Evolutionary conservation across 768 basidiomycete genomes (phyloP), one percentile per base, ranked within the genome.

Genomic region (Suillus brevipes): DNA sequence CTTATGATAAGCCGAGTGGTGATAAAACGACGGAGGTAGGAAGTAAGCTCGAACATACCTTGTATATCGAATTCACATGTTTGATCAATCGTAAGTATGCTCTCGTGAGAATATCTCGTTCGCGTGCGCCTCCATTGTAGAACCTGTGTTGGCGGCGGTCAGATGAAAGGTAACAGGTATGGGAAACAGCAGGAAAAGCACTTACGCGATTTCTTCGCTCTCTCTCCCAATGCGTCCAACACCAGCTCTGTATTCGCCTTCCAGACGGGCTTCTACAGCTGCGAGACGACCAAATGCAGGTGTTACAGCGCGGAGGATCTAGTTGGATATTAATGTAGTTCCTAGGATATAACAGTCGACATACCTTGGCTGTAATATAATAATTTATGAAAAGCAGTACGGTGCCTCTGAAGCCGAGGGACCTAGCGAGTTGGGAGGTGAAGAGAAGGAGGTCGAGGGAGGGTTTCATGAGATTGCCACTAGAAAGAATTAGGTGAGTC

Each of bases 381-480:
- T 98, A 97, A 69, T 94, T 95, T 34, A 81, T 80, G 71, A 93
- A 93, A 12, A 98, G 81, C 6, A 95, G 79, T 2, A 89, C 64
- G 0, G 91, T 94, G 3, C 96, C 97, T n/a, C 89, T 85, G 0
- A 90, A 80, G 13, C 96, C 96, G 20, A 98, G 86, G 0, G 93
- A 92, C 18, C 89, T 86, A 0, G 94, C 89, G 13, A 98, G 86
- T 71, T 98, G 96, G 9, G 89, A 89, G 0, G 95, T 97, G 80
- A 98, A 99, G 56, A 99, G 87, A 31, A 95, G 76, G 50, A 97
- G 81, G 74, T 98, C 96, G 20, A 98, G 86, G 0, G 91, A 86
- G 0, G 97, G 96, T 73, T 99, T 99, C 66, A 96, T 87, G 42
- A 97, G 73, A 74, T 99, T 99, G 6, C 96, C 95, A 72, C 95